Evolutionary conservation across 2,329 filamentous ascomycete genomes (phyloP).

Genomic region (Botrytis cinerea): DNA sequence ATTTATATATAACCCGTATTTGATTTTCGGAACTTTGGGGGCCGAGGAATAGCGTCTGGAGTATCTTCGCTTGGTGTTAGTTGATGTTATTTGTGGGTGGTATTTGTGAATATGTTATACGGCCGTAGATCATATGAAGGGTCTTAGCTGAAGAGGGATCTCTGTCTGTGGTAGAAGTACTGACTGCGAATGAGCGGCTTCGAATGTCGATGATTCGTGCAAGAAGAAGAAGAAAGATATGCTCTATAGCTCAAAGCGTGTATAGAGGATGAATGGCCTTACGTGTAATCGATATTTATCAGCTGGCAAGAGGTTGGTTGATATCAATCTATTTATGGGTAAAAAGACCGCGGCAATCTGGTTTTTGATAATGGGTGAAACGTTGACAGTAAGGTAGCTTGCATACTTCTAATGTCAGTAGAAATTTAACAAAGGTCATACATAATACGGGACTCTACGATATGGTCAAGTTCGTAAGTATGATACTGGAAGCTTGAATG

Average conservation of each 20-base stretch:
- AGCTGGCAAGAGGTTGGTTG: background rate
- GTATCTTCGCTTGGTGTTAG: too few species aligned
- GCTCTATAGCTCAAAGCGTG: background rate
- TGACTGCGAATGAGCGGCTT: too few species aligned
- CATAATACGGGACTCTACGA: background rate
- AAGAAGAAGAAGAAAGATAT: background rate
- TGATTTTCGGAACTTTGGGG: too few species aligned
- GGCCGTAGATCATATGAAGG: background rate
- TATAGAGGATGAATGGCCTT: background rate
- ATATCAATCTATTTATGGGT: rapidly evolving
- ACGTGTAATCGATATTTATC: background rate
- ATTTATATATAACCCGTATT: too few species aligned
- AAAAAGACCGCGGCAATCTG: background rate
- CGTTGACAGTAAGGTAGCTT: rapidly evolving
- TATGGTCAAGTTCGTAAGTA: background rate
- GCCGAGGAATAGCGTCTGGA: too few species aligned
- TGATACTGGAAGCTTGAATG: background rate
- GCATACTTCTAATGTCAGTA: rapidly evolving
- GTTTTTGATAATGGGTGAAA: background rate
- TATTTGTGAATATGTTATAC: too few species aligned
- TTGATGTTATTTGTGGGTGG: too few species aligned
- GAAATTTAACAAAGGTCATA: background rate
- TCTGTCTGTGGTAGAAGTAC: too few species aligned
- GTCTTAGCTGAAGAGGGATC: background rate
- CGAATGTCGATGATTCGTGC: background rate